Evolutionary conservation across 75 land plant species (phyloP), one percentile per base, ranked within the genome.

Genomic region (Isoetes taiwanensis): DNA sequence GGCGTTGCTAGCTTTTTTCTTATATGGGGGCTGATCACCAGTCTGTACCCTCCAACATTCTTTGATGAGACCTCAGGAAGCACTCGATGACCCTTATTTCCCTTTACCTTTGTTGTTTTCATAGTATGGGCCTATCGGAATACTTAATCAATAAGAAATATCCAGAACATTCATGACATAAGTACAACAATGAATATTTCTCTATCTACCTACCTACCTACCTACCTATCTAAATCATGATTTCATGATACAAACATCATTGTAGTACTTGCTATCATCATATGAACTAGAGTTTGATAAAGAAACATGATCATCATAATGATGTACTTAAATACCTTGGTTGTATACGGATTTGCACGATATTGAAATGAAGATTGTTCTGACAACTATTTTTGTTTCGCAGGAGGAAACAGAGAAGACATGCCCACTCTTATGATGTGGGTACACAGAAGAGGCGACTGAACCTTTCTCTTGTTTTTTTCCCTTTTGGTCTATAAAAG

Each of bases 21-120:
- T 70, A 54, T 70, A 70, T 21, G 72, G 72, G 32, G 72, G 72
- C 6, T 66, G 72, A 50, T 70, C 72, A 1, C 67, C 72, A 3
- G 67, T 66, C 64, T 70, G 43, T 64, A 64, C 17, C 14, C 11
- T 21, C 72, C 67, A 21, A 63, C 2, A 30, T 56, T 64, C 27
- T 64, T 70, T 17, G 72, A 62, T 32, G 72, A 70, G 1, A 70
- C 28, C 29, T 70, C 72, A 9, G 72, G 72, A 48, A 70, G 59
- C 34, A 63, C 50, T 11, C 72, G 60, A 37, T 64, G 68, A 43
- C 52, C 64, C 59, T 70, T 70, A 12, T 66, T 64, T 30, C 72
- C 72, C 52, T 64, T 70, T 34, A 28, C 14, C 43, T 70, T 70
- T 12, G 52, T 17, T 16, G 30, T 17, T 35, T 70, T 70, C 37